Evolutionary conservation across 345 rosid species (phyloP), one percentile per base, ranked within the genome.

Genomic region (Excoecaria cochinchinensis): DNA sequence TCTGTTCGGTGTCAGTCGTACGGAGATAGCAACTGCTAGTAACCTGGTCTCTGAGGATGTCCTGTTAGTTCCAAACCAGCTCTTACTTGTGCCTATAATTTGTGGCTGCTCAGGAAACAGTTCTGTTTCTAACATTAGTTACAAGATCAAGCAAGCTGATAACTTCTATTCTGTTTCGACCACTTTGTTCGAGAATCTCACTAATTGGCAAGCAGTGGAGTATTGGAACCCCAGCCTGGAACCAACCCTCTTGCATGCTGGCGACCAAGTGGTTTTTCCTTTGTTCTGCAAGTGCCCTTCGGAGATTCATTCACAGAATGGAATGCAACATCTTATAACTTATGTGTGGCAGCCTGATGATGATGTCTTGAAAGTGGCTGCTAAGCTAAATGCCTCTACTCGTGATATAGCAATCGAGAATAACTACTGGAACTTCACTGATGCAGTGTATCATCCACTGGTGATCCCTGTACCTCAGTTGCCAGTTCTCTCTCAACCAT

Each of bases 211-310:
- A n/a, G 76, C 50, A 0, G 86, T 83, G 73, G 78, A 67, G 81
- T 70, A 69, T 1, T 67, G 81, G 71, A 90, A 88, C 71, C 90
- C 87, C 10, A 38, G 42, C 50, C 74, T 82, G 7, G 50, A 71
- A 56, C 89, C 85, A 8, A 77, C 14, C 81, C 67, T 58, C 40
- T 69, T 90, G 78, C 61, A 86, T 58, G 48, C 76, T 56, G 90
- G 89, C 57, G 87, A 73, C 68, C 52, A 74, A 42, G 90, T 82
- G 60, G 70, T 75, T 2, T 78, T 88, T 74, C 92, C 90, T 73
- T 72, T 88, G 84, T 77, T 85, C 72, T 90, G 95, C 57, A 86
- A 85, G 81, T 88, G 92, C 81, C 92, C 91, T 73, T 84, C 88
- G 0, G 75, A 67, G 61, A 51, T 73, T 10, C 81, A 79, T 5